Base-by-base conservation (phyloP, 305 asterid genomes). In the Fraxinus baroniana region DNA sequence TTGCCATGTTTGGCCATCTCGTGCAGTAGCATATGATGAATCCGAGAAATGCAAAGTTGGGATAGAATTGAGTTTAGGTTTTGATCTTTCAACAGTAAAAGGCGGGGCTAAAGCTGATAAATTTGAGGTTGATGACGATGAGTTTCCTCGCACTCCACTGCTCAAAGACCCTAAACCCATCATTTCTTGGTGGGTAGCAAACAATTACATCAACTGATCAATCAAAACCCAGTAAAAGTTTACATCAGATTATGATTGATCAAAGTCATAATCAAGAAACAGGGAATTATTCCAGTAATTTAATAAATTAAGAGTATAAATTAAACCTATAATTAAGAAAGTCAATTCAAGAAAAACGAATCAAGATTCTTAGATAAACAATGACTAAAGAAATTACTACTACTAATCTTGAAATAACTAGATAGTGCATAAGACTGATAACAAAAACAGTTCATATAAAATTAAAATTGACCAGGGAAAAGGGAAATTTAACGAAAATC, bases 81-180 rank as follows among this genome's bases (percentile, higher is more conserved):
- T 88, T 84, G 89, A 83, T 79, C 96, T 90, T 85, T 91, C 94
- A 66, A 95, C 94, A 83, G 97, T 94, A 86, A 95, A 95, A 1
- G 99, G 99, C 26, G 97, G 97, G 30, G 99, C 99, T 86, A 88
- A 80, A 79, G 99, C 91, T 73, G 99, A 95, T 84, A 95, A 89
- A 91, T 89, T 93, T 17, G 98, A 94, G 71, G 89, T 85, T 10
- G 97, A 88, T 3, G 97, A 84, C 15, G 93, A 87, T 15, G 93
- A 86, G 39, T 89, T 81, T 44, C 87, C 90, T 44, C 93, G 89
- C 4, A 77, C 91, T 83, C 93, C 93, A 82, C 78, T 81, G 70
- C 91, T 91, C 86, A 90, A 78, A 81, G 89, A 83, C 85, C 95
- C 93, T 36, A 91, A 90, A 85, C 93, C 91, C 91, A 90, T 91